phyloP scores from a whole-genome alignment of 164 flowering plant species.

The Warburgia ugandensis region DNA sequence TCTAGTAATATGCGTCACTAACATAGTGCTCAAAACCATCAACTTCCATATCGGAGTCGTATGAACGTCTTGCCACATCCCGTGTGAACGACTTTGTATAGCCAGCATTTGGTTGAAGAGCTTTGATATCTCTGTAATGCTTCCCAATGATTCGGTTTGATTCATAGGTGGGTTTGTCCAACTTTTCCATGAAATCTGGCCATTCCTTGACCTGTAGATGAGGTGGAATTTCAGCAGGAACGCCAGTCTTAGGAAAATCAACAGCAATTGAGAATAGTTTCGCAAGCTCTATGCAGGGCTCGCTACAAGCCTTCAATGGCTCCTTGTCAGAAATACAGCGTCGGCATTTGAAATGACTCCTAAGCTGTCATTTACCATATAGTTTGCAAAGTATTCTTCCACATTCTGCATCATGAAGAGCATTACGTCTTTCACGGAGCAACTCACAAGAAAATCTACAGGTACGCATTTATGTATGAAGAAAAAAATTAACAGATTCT shows the following conservation, averaged over 20 bases:
- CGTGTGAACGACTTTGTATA: constrained; percentile 34
- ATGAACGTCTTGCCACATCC: constrained; percentile 43
- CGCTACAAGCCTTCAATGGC: constrained; percentile 38
- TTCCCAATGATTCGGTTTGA: constrained; percentile 35
- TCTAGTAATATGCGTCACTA: constrained; percentile 56
- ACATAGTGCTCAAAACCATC: constrained; percentile 58
- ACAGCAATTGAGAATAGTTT: constrained; percentile 65
- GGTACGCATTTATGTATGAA: no score
- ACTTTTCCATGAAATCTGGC: constrained; percentile 94
- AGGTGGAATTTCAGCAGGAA: constrained; percentile 65
- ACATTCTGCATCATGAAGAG: constrained; percentile 45
- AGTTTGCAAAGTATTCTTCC: constrained; percentile 62
- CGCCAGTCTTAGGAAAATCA: constrained; percentile 84
- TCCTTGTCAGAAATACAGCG: constrained; percentile 59
- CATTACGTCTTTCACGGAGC: background rate
- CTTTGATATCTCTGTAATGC: constrained; percentile 54
- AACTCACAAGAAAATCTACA: no score
- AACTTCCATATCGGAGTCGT: constrained; percentile 70
- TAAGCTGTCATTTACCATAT: constrained; percentile 74
- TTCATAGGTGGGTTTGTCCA: constrained; percentile 54
- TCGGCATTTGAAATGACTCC: constrained; percentile 83
- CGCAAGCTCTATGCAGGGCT: constrained; percentile 53
- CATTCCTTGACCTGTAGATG: constrained; percentile 45
- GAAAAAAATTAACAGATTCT: no score
- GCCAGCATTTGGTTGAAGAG: constrained; percentile 21